Base-by-base conservation (phyloP, 345 rosid genomes). In the Nasturtium officinale region DNA sequence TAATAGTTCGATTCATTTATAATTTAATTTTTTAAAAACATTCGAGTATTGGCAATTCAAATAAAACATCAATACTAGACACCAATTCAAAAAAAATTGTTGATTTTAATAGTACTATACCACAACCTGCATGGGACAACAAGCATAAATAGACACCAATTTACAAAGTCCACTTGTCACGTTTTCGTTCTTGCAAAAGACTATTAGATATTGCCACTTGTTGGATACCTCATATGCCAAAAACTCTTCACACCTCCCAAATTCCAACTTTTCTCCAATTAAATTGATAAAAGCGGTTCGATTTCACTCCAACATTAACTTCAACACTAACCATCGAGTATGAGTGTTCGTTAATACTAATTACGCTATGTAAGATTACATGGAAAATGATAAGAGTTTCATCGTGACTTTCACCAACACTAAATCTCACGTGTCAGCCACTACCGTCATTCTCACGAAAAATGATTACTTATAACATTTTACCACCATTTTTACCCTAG, bases 181-280 rank as follows among this genome's bases (percentile, higher is more conserved):
- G 74, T 60, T 75, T 63, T 60, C 43, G 56, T 67, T 51, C 78
- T 59, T n/a, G 52, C 46, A 52, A 50, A 52, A 61, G 38, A 48
- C 37, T 33, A 65, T 60, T 50, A 40, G 61, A 75, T 75, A 54
- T 68, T 50, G 48, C 51, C 47, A 59, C 38, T 75, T 75, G 63
- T 60, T 60, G 47, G 45, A 20, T 60, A 30, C 48, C 56, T 30
- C 21, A 20, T 66, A 23, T 1, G 25, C 32, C n/a, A 45, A 57
- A 35, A 65, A 58, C 72, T 58, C 73, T 74, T 66, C 78, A 29
- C 28, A 66, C 52, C 73, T 29, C 61, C 54, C 61, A 74, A 66
- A 74, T 74, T 29, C 61, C 61, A 74, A 58, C 67, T 47, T 57
- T 46, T 16, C 42, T 7, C 30, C 30, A 20, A 68, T 25, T 42